Percentiles rank a stretch among this genome's conserved stretches.
phyloP scores from a whole-genome alignment of 768 basidiomycete genomes.

The Amanita rubescens region DNA sequence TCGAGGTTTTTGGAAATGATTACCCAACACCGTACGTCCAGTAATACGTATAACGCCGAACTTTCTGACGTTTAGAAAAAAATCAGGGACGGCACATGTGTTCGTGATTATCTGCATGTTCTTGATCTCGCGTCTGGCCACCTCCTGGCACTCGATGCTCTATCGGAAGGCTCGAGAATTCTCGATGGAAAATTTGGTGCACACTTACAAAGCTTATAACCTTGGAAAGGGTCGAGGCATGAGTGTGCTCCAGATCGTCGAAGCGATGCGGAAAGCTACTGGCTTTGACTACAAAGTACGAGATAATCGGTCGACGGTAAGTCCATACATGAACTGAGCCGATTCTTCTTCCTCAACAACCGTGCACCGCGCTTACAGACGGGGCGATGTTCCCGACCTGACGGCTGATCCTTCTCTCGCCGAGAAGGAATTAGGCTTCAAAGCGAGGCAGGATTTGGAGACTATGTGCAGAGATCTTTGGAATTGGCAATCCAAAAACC shows the following conservation, averaged over 20 bases:
- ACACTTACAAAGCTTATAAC: slow-evolving; percentile 91
- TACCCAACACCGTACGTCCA: slow-evolving; percentile 81
- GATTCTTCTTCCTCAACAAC: neutral
- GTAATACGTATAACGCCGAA: neutral
- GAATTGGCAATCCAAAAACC: slow-evolving; percentile 98
- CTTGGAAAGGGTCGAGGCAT: slow-evolving; percentile 90
- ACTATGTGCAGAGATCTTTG: slow-evolving; percentile 96
- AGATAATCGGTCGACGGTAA: slow-evolving; percentile 89
- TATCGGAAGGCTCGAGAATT: slow-evolving; percentile 49
- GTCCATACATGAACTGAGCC: slow-evolving; percentile 6
- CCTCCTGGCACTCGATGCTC: slow-evolving; percentile 81
- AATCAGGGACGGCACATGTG: slow-evolving; percentile 87
- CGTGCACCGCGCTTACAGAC: slow-evolving; percentile 36
- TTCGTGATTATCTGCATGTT: slow-evolving; percentile 92
- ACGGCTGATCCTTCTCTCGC: slow-evolving; percentile 92
- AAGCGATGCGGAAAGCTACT: slow-evolving; percentile 90
- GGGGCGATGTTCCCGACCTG: slow-evolving; percentile 93
- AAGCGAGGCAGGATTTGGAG: slow-evolving; percentile 71
- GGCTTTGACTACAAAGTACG: slow-evolving; percentile 83
- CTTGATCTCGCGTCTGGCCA: slow-evolving; percentile 95
- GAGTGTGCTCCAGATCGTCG: slow-evolving; percentile 89
- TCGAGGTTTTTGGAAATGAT: slow-evolving; percentile 93
- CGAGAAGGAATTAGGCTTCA: slow-evolving; percentile 89
- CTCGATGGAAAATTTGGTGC: slow-evolving; percentile 51
- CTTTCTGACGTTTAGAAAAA: neutral